Conservation (phyloP, 495 filamentous ascomycete species). For the Xylaria bambusicola region DNA sequence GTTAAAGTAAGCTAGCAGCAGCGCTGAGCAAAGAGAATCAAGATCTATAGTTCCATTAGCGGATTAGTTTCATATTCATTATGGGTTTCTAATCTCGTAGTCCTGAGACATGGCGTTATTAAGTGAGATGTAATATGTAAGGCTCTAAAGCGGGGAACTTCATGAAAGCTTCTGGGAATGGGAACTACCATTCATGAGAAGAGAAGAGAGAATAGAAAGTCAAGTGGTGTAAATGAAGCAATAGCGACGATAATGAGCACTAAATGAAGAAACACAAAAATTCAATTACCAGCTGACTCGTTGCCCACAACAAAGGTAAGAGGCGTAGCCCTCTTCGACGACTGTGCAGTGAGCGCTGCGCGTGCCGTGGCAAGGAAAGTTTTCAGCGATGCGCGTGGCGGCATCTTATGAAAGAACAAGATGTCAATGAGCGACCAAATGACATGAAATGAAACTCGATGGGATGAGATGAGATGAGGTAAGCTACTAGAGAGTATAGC, state of each 20-base stretch:
- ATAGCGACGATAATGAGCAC: neutral
- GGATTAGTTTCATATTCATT: too few relatives aligned
- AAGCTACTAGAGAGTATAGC: too few relatives aligned
- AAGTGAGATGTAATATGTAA: neutral
- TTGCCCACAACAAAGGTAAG: conserved; percentile 71
- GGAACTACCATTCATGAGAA: neutral
- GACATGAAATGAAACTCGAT: too few relatives aligned
- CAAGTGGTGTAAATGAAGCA: neutral
- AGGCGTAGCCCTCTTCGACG: conserved; percentile 37
- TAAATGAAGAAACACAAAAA: neutral
- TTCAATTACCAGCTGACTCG: conserved; percentile 64
- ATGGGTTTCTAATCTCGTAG: neutral
- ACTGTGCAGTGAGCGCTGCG: conserved; percentile 40
- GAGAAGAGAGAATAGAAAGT: neutral
- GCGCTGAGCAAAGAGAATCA: conserved; percentile 83
- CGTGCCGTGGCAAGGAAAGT: conserved; percentile 44
- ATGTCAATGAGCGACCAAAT: too few relatives aligned
- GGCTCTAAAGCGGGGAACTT: neutral
- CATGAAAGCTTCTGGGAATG: too few relatives aligned
- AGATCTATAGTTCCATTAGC: conserved; percentile 60
- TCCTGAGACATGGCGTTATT: neutral
- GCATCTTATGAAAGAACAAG: conserved; percentile 16
- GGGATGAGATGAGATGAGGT: too few relatives aligned
- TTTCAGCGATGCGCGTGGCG: conserved; percentile 28
- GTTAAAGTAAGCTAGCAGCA: conserved; percentile 82